A percentile compares a stretch with the other conserved stretches of the same genome.
phyloP scores from a whole-genome alignment of 176 grass and related monocot genomes.

The Secale cereale region DNA sequence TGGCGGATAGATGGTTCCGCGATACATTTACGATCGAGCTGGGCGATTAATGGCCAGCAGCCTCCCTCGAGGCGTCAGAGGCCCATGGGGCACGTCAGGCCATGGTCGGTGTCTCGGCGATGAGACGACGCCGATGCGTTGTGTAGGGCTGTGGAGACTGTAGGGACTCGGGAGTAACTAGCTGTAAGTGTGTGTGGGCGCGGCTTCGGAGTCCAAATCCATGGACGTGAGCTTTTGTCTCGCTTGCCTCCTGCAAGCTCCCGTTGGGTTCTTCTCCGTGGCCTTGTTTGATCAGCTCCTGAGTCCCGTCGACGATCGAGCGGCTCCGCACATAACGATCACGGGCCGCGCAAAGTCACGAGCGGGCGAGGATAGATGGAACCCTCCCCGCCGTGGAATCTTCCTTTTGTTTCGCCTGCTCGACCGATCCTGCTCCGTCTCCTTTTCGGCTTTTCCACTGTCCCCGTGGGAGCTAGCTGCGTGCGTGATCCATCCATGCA shows the following conservation, averaged over 20 bases:
- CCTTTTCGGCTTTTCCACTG: slow-evolving; percentile 37
- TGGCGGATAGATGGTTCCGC: not conserved
- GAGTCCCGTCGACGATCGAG: not conserved
- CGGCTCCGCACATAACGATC: slow-evolving; percentile 8
- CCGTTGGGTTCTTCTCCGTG: not conserved
- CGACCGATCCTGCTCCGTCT: not conserved
- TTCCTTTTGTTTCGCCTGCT: slow-evolving; percentile 41
- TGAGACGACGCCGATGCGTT: not conserved
- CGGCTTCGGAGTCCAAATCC: slow-evolving; percentile 18
- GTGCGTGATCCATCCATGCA: not conserved
- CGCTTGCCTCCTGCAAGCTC: not conserved
- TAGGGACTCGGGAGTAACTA: not conserved
- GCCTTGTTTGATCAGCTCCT: not conserved
- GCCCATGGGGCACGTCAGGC: not conserved
- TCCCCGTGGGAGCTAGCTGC: slow-evolving; percentile 31
- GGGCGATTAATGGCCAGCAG: not conserved
- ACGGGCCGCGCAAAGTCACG: slow-evolving; percentile 41
- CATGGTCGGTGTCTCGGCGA: not conserved
- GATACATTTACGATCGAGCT: not conserved
- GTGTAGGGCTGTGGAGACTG: not conserved
- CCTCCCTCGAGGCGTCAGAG: not conserved
- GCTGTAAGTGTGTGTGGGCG: not conserved
- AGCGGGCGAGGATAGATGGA: not conserved
- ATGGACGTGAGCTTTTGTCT: slow-evolving; percentile 44
- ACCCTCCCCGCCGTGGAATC: slow-evolving; percentile 38